Base-by-base conservation (phyloP, 805 yeast genomes). In the Lachancea lanzarotensis region DNA sequence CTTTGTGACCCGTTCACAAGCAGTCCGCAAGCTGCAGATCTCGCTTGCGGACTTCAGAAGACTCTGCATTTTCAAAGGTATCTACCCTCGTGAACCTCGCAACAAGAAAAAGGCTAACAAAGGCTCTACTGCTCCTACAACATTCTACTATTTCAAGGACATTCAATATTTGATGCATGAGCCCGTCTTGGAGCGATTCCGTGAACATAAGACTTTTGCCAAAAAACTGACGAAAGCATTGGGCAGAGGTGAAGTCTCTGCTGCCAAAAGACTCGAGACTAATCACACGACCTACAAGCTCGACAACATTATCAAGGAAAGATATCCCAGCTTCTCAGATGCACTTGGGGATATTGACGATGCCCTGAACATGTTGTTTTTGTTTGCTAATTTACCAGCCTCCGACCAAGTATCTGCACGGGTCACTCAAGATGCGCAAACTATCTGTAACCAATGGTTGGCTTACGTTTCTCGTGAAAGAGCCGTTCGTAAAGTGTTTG, bases 41-140 rank as follows among this genome's bases (percentile, higher is more conserved):
- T 84, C 97, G 2, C 74, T 93, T 40, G 97, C 97, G 11, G 98
- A 93, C 69, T 93, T 93, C 78, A 81, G 96, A 70, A 81, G 98
- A 60, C 75, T 93, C 62, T 93, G 98, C 75, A 93, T 93, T 64
- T 88, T 93, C 76, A 93, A 93, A 67, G 98, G 98, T 42, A 90
- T 93, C 52, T 93, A 88, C 63, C 98, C 98, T 44, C 79, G 98
- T 65, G 97, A 89, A 63, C 98, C 98, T 38, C 75, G 90, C 57
- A 88, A 87, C 68, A 93, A 90, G 72, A 88, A 84, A 79, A 90
- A 88, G 74, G 96, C 97, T 48, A 91, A 89, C 68, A 93, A 88
- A 68, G 98, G 98, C 18, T 85, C 96, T n/a, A 87, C 97, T 7
- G 95, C 95, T 20, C 95, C 95, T 38, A 84, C 84, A 19, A 93